phyloP scores from a whole-genome alignment of 768 basidiomycete species.

The Tylopilus rubrobrunneus region DNA sequence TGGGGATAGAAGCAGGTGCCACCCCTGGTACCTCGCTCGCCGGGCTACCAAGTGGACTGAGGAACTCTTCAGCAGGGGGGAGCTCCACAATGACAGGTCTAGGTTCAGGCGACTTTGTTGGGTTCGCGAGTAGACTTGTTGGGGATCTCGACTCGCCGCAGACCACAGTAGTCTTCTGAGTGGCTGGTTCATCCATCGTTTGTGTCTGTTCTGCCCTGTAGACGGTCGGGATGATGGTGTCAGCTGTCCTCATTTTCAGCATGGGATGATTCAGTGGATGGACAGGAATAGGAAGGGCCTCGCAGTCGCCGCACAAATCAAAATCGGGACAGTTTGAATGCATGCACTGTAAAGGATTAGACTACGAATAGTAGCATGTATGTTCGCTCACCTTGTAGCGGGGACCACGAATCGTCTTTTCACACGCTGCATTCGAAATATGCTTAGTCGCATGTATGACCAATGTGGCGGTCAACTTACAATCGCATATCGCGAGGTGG shows the following conservation, averaged over 20 bases:
- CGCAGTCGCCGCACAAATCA: conserved; percentile 77
- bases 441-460: not conserved
- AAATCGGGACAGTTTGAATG: conserved; percentile 73
- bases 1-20: not conserved
- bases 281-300: conserved; percentile 71
- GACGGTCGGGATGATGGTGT: conserved; percentile 46
- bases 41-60: conserved; percentile 22
- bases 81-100: not conserved
- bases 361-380: not conserved
- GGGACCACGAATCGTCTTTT: conserved; percentile 49
- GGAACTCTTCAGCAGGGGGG: conserved; percentile 19
- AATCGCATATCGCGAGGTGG: conserved; percentile 63
- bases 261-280: conserved; percentile 72
- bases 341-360: conserved; percentile 59
- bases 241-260: conserved; percentile 63
- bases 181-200: not conserved
- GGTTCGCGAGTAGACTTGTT: not conserved
- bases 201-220: conserved; percentile 25
- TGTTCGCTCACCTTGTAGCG: conserved; percentile 63
- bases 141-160: not conserved
- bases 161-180: not conserved
- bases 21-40: not conserved
- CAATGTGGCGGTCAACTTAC: conserved; percentile 20
- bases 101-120: not conserved
- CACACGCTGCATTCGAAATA: conserved; percentile 37